These are phyloP conservation scores for Citrullus mucosospermus DNA, from an alignment of 306 rosid species.

Conservation along the genomic window DNA sequence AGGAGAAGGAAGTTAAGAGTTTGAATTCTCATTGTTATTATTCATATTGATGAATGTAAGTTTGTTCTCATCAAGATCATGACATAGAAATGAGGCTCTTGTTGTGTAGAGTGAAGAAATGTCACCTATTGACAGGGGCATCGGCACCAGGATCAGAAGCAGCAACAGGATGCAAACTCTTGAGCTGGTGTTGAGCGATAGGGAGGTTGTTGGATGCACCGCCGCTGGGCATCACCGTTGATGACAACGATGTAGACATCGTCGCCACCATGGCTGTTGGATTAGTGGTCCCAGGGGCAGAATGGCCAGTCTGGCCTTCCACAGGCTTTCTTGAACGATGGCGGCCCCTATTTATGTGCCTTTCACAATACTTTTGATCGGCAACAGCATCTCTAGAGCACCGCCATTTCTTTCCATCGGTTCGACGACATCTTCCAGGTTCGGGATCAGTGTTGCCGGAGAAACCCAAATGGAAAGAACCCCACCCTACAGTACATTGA, in stretches of 20 bases:
- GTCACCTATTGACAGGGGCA: constrained; percentile 28
- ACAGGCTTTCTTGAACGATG: constrained; percentile 70
- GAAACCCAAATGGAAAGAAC: constrained; percentile 36
- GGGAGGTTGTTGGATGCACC: constrained; percentile 15
- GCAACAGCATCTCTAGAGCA: constrained; percentile 50
- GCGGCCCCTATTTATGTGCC: constrained; percentile 54
- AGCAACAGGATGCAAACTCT: constrained; percentile 23
- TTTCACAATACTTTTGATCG: constrained; percentile 50
- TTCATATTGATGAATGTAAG: background rate
- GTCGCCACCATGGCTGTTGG: constrained; percentile 21
- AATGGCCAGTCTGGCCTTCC: constrained; percentile 53
- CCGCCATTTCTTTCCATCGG: constrained; percentile 58
- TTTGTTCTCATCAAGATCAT: background rate
- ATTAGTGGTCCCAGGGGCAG: constrained; percentile 24
- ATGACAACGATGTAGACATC: constrained; percentile 13
- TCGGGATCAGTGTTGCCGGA: constrained; percentile 37
- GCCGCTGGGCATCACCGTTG: constrained; percentile 13
- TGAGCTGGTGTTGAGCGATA: constrained; percentile 16
- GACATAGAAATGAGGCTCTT: background rate
- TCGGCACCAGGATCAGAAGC: constrained; percentile 16
- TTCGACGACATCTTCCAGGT: constrained; percentile 54
- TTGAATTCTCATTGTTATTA: background rate
- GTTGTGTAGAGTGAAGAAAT: background rate
- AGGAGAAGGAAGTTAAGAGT: constrained; percentile 5
- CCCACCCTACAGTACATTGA: constrained; percentile 26